These are phyloP conservation scores for Pythium graminicola DNA, from an alignment of 352 stramenopile genomes.

Conservation along the genomic window DNA sequence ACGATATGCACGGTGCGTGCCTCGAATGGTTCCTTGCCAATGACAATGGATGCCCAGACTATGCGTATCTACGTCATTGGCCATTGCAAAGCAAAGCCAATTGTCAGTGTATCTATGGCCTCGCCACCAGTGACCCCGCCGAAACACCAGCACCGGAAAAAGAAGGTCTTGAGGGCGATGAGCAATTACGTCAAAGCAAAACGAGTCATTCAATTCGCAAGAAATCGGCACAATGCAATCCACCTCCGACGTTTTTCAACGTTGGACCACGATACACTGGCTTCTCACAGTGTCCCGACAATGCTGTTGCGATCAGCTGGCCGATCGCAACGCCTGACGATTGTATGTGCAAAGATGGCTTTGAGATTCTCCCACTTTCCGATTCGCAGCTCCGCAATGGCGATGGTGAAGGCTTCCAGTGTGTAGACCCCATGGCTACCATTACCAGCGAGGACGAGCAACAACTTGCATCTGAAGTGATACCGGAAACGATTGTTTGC, in stretches of 20 bases:
- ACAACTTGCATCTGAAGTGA: too few relatives aligned
- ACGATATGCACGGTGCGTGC: constrained; percentile 43
- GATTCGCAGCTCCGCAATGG: constrained; percentile 9
- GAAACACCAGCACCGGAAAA: constrained; percentile 11
- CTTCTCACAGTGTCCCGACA: constrained; percentile 23
- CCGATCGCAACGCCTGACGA: constrained; percentile 21
- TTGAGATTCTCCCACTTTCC: constrained; percentile 12
- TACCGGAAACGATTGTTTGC: too few relatives aligned
- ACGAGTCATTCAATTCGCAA: too few relatives aligned
- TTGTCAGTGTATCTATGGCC: constrained; percentile 65
- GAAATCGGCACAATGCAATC: constrained; percentile 21
- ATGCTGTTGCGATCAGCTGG: constrained; percentile 22
- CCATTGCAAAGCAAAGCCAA: constrained; percentile 68
- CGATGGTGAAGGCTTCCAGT: constrained; percentile 19
- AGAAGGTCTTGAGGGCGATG: background rate
- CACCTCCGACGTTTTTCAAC: constrained; percentile 12
- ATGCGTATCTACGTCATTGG: constrained; percentile 61
- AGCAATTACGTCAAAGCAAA: constrained; percentile 18
- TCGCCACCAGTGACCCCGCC: constrained; percentile 19
- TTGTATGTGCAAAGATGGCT: constrained; percentile 24
- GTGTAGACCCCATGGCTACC: constrained; percentile 11
- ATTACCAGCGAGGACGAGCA: constrained; percentile 24
- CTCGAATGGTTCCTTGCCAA: constrained; percentile 64
- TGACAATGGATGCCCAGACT: constrained; percentile 53
- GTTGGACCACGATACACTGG: too few relatives aligned